phyloP scores from a whole-genome alignment of 352 stramenopile genomes.

The Phytophthora boehmeriae region DNA sequence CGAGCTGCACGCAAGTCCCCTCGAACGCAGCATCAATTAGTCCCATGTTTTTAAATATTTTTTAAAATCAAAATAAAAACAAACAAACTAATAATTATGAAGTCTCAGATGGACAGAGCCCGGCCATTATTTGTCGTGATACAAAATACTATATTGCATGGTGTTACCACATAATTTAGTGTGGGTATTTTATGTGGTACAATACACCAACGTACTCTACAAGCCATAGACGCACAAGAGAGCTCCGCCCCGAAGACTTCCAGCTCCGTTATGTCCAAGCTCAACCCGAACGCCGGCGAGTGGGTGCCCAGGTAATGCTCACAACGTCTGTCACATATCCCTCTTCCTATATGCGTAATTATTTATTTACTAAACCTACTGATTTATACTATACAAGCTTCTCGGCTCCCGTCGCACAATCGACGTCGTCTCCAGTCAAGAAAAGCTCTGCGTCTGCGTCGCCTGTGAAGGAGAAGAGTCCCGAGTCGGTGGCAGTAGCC shows the following conservation, averaged over 20 bases:
- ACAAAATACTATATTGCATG: no score
- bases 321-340: neutral
- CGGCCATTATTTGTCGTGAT: no score
- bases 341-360: neutral
- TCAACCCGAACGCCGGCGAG: conserved; percentile 86
- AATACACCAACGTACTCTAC: no score
- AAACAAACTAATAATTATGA: no score
- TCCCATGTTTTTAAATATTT: no score
- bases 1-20: conserved; percentile 3
- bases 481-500: neutral
- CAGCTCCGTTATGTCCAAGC: conserved; percentile 41
- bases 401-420: conserved; percentile 14
- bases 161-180: no score
- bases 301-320: conserved; percentile 77
- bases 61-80: no score
- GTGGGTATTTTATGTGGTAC: no score
- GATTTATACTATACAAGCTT: conserved; percentile 28
- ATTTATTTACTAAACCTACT: conserved; percentile 12
- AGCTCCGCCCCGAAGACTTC: conserved; percentile 6
- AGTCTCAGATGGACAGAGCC: no score
- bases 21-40: no score
- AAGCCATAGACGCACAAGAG: conserved; percentile 4
- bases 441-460: conserved; percentile 12
- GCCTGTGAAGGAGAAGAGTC: conserved; percentile 17
- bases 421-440: conserved; percentile 24